Conservation (phyloP, 164 flowering plant genomes). For the Echeveria elegans region DNA sequence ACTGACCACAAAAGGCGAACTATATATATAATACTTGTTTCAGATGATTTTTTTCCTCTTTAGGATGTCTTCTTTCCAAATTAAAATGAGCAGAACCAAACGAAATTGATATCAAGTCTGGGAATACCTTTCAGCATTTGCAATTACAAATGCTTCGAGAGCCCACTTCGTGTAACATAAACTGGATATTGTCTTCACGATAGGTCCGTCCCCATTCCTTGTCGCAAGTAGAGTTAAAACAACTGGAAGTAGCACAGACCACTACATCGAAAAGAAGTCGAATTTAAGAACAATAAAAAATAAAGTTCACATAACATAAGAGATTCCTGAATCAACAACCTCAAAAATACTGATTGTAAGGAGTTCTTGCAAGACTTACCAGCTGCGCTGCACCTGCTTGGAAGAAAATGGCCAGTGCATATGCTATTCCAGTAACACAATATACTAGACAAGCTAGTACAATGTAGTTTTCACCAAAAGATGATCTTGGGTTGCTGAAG, state of each 20-base stretch:
- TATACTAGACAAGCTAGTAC: constrained; percentile 78
- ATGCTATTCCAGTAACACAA: constrained; percentile 94
- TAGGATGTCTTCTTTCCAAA: neutral
- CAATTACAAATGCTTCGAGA: constrained; percentile 78
- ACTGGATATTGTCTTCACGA: constrained; percentile 29
- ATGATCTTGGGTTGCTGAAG: constrained; percentile 87
- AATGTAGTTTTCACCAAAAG: constrained; percentile 67
- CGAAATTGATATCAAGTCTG: neutral
- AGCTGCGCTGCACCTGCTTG: constrained; percentile 85
- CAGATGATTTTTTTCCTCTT: neutral
- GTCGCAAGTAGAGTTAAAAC: constrained; percentile 86
- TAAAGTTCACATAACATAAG: neutral
- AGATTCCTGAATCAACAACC: neutral
- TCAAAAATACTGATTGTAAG: neutral
- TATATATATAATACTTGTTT: neutral
- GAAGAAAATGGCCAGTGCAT: constrained; percentile 69
- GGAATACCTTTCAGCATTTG: constrained; percentile 82
- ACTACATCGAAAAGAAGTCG: constrained; percentile 39
- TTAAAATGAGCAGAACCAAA: too few relatives aligned
- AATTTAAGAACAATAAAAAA: neutral
- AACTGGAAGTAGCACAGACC: constrained; percentile 92
- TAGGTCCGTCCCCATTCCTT: constrained; percentile 20
- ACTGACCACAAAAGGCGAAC: neutral
- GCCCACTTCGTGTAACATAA: constrained; percentile 88
- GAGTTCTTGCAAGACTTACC: constrained; percentile 38